phyloP scores from a whole-genome alignment of 176 grass and related monocot genomes.

The Rhynchospora tenuis region DNA sequence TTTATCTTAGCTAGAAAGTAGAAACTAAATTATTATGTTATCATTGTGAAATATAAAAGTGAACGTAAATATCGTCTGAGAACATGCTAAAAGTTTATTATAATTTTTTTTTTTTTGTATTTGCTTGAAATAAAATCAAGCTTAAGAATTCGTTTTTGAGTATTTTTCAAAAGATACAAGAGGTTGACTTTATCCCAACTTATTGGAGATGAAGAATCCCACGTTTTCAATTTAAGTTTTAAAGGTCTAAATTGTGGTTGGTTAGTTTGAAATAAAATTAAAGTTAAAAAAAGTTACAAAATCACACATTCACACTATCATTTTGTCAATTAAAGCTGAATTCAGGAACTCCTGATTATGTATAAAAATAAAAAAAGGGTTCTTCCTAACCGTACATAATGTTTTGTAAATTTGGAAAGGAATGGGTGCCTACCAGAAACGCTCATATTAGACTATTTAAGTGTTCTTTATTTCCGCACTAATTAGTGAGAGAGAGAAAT shows the following conservation, averaged over 20 bases:
- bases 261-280: neutral
- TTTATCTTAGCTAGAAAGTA: too few species aligned
- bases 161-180: too few species aligned
- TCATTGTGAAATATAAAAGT: neutral
- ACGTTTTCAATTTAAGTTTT: neutral
- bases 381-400: neutral
- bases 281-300: neutral
- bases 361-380: neutral
- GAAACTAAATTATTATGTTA: too few species aligned
- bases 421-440: neutral
- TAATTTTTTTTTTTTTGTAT: neutral
- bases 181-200: neutral
- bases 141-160: neutral
- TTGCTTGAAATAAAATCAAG: neutral
- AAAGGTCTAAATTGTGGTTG: neutral
- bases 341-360: neutral
- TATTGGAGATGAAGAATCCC: neutral
- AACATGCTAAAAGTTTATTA: neutral
- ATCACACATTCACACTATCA: neutral
- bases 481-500: constrained; percentile 6
- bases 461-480: neutral
- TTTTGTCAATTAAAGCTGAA: neutral
- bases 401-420: neutral
- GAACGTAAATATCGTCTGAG: neutral
- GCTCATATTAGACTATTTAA: neutral